phyloP scores from a whole-genome alignment of 306 rosid species.

The Prunus armeniaca region DNA sequence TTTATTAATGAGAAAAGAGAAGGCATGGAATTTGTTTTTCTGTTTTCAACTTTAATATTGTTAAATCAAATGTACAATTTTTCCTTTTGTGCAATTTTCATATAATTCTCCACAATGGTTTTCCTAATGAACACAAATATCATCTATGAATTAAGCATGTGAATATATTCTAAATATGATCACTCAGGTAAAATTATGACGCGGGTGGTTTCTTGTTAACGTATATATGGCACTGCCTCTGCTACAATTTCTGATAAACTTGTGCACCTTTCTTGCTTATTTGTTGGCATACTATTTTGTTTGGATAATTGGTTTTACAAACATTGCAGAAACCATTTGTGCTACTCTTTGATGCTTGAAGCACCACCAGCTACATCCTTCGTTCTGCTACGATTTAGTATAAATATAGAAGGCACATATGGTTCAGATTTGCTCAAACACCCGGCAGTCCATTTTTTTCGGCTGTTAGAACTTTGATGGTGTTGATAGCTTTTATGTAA shows the following conservation, averaged over 20 bases:
- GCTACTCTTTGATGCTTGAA: not conserved
- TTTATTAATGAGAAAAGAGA: not conserved
- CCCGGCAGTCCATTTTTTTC: not conserved
- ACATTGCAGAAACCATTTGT: slow-evolving; percentile 6
- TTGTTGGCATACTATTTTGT: not conserved
- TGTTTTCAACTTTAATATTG: not conserved
- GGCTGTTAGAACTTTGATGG: not conserved
- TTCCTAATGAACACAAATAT: not conserved
- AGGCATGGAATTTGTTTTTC: not conserved
- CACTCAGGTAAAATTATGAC: not conserved
- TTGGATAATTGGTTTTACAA: not conserved
- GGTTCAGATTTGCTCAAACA: not conserved
- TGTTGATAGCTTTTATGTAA: not conserved
- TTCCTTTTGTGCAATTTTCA: not conserved
- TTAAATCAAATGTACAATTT: not conserved
- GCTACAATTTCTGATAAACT: too few species aligned
- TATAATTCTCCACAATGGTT: not conserved
- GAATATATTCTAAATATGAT: not conserved
- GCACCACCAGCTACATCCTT: not conserved
- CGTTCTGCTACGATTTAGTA: not conserved
- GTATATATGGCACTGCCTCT: too few species aligned
- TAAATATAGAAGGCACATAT: not conserved
- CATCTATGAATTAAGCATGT: not conserved
- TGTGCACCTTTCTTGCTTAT: not conserved
- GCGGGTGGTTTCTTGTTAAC: not conserved